These are phyloP conservation scores for Microstegium vimineum DNA, from an alignment of 176 grass and related monocot genomes.

Conservation along the genomic window DNA sequence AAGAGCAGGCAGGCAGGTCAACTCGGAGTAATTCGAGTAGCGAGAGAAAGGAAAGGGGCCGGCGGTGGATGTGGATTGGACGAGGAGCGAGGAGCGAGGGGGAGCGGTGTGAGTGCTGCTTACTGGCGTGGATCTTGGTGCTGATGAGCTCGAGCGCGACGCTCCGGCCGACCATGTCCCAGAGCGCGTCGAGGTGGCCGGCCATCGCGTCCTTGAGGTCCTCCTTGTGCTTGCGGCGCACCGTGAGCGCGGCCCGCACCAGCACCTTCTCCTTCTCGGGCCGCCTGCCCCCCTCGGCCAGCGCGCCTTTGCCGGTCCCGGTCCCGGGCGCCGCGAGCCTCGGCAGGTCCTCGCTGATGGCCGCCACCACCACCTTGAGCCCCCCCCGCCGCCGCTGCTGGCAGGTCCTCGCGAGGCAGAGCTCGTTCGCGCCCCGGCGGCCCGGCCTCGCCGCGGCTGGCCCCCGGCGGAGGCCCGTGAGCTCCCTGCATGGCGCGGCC, in stretches of 20 bases:
- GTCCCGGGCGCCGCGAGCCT: slow-evolving; percentile 28
- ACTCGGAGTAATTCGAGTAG: neutral
- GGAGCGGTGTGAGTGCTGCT: neutral
- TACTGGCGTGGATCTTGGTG: slow-evolving; percentile 83
- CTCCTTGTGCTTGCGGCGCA: slow-evolving; percentile 94
- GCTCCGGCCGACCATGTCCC: slow-evolving; percentile 79
- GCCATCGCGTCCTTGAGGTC: slow-evolving; percentile 85
- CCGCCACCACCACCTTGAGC: slow-evolving; percentile 42
- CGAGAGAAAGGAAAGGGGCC: neutral
- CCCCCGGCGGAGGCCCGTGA: slow-evolving; percentile 12
- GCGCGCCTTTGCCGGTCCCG: neutral
- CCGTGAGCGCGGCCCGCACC: slow-evolving; percentile 79
- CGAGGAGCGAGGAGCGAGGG: neutral
- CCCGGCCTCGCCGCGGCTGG: neutral
- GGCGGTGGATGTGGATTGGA: neutral
- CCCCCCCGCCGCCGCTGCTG: neutral
- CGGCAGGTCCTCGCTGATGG: slow-evolving; percentile 77
- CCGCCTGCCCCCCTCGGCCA: neutral
- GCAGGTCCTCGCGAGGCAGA: slow-evolving; percentile 44
- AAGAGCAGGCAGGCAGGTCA: slow-evolving; percentile 4
- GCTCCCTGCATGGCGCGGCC: slow-evolving; percentile 42
- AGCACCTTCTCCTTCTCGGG: slow-evolving; percentile 50
- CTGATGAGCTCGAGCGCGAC: slow-evolving; percentile 91
- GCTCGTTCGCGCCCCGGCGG: slow-evolving; percentile 19
- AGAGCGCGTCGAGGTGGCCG: slow-evolving; percentile 73